Base-by-base conservation (phyloP, 2,329 filamentous ascomycete species). In the Phyllosticta citribraziliensis region DNA sequence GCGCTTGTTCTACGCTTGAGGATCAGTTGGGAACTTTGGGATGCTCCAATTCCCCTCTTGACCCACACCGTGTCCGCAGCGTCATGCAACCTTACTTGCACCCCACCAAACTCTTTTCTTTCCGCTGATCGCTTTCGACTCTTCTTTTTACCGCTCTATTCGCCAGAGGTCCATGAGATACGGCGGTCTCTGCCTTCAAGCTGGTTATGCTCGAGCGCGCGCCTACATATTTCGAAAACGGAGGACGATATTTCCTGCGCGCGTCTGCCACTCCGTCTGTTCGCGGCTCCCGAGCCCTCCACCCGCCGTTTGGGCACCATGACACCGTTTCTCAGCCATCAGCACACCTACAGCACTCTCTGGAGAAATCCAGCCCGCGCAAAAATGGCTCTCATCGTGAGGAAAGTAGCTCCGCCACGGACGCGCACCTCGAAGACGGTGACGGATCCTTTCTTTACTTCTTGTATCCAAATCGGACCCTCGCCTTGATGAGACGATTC, bases 141-240 rank as follows among this genome's bases (percentile, higher is more conserved):
- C 40, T n/a, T 47, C 8, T 14, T 47, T 8, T 47, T n/a, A 5
- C 17, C 14, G 14, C 12, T n/a, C 40, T 14, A 47, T 47, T 47
- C 40, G 40, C 35, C 40, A n/a, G 4, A 47, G 40, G n/a, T n/a
- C 40, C 6, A 47, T 47, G 40, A 47, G 40, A n/a, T n/a, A 17
- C 12, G 52, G 52, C 60, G 24, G 35, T 52, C 55, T 51, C 54
- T 58, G 60, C 50, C 55, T 51, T 8, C 55, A 51, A 27, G 51
- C 65, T 65, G 72, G 70, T 70, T 66, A 84, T 84, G 82, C 80
- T 84, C 71, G 81, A 84, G 80, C 80, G 79, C 68, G 80, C 80
- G 70, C 78, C 78, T 71, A 75, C 77, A 82, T 84, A 80, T 74
- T 78, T 84, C 77, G 76, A 82, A 76, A 76, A 78, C 72, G 79